Evolutionary conservation across 768 basidiomycete species (phyloP).

Genomic region (Cantharellus cinnabarinus): DNA sequence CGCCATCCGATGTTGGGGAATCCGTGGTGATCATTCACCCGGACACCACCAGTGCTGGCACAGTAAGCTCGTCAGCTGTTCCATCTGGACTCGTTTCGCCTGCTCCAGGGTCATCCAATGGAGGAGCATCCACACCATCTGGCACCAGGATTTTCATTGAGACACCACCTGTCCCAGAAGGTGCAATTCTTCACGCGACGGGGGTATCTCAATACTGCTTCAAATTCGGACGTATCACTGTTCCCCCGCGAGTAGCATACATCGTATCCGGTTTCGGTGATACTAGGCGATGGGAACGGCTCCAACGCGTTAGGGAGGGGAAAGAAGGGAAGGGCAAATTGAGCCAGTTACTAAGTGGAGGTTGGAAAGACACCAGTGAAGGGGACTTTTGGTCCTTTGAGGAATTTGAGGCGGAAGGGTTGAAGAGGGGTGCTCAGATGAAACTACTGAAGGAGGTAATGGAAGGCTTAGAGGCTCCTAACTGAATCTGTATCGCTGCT

Average conservation of each 20-base stretch:
- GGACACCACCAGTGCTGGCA: background rate
- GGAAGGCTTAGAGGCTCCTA: background rate
- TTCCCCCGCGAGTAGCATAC: slow-evolving; percentile 7
- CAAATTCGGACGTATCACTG: slow-evolving; percentile 9
- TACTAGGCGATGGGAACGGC: background rate
- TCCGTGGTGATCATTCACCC: background rate
- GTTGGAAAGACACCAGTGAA: background rate
- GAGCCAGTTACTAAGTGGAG: background rate
- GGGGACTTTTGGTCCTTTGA: background rate
- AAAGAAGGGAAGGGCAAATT: background rate
- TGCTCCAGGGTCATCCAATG: background rate
- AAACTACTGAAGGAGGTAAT: background rate
- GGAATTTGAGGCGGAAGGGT: background rate
- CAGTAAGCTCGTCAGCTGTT: background rate
- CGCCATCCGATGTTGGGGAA: background rate
- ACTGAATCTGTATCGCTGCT: too few species aligned
- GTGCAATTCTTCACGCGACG: slow-evolving; percentile 5
- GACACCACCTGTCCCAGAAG: background rate
- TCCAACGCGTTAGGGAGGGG: background rate
- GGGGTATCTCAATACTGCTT: slow-evolving; percentile 9
- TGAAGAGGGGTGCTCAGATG: background rate
- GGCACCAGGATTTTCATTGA: background rate
- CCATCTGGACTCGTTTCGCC: background rate
- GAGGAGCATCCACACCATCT: too few species aligned
- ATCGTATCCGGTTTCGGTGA: slow-evolving; percentile 7